phyloP scores from a whole-genome alignment of 176 grass and related monocot species.

The Alopecurus myosuroides region DNA sequence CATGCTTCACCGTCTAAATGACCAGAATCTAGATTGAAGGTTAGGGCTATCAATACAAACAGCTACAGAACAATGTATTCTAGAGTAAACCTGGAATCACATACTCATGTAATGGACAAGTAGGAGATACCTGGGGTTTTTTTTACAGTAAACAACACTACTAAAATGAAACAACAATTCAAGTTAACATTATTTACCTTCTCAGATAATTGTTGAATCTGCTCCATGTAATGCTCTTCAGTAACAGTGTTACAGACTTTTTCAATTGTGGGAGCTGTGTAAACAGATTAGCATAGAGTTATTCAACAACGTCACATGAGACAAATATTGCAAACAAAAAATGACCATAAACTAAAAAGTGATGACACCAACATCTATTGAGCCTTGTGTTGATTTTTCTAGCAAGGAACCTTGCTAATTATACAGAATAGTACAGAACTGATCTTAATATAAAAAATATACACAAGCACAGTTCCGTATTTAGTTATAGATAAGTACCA shows the following conservation, averaged over 20 bases:
- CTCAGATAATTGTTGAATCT: constrained; percentile 57
- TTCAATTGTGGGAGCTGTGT: constrained; percentile 38
- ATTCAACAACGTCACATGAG: background rate
- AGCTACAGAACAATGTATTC: background rate
- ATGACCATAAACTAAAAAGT: background rate
- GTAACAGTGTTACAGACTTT: constrained; percentile 33
- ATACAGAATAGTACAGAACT: background rate
- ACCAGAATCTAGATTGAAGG: background rate
- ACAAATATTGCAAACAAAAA: background rate
- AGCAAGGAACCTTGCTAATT: background rate
- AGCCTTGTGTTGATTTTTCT: background rate
- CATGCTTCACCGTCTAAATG: background rate
- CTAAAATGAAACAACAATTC: background rate
- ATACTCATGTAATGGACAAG: background rate
- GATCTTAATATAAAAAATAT: background rate
- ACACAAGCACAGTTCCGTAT: background rate
- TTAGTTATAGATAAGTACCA: background rate
- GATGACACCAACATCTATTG: background rate
- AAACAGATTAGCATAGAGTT: background rate
- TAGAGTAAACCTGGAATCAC: background rate
- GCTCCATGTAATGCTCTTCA: constrained; percentile 42
- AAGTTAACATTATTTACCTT: constrained; percentile 30
- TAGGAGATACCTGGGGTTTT: background rate
- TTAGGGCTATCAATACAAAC: background rate
- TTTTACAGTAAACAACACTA: background rate